Conservation (phyloP, 2,329 filamentous ascomycete species). For the Colletotrichum euphorbiae region DNA sequence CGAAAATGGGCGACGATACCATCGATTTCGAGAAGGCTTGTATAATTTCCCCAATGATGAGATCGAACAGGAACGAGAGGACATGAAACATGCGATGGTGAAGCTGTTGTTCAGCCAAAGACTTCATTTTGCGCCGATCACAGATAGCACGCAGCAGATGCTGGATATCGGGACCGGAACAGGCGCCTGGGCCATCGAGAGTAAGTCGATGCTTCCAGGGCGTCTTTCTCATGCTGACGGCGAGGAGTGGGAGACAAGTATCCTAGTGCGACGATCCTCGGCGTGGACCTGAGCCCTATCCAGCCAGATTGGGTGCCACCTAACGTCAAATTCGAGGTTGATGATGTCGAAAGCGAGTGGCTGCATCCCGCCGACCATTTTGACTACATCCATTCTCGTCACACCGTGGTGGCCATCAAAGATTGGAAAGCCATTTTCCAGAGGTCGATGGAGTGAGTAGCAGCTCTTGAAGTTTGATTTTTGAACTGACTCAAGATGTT, state of each 20-base stretch:
- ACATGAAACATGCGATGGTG: slow-evolving; percentile 67
- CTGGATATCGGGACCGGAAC: slow-evolving; percentile 71
- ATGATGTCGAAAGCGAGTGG: slow-evolving; percentile 69
- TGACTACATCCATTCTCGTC: slow-evolving; percentile 71
- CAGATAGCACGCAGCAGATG: slow-evolving; percentile 59
- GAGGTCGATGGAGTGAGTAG: slow-evolving; percentile 59
- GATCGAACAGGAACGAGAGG: slow-evolving; percentile 67
- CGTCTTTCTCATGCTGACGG: slow-evolving; percentile 20
- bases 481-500: neutral
- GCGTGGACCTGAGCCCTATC: slow-evolving; percentile 69
- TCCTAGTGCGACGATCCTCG: slow-evolving; percentile 52
- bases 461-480: neutral
- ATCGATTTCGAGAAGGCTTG: slow-evolving; percentile 63
- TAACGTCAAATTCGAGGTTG: slow-evolving; percentile 67
- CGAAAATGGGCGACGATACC: slow-evolving; percentile 71
- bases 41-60: slow-evolving; percentile 73
- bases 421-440: slow-evolving; percentile 65
- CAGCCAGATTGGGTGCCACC: slow-evolving; percentile 68
- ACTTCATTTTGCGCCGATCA: slow-evolving; percentile 65
- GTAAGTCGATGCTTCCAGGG: slow-evolving; percentile 44
- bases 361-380: slow-evolving; percentile 65
- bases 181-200: slow-evolving; percentile 70
- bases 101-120: slow-evolving; percentile 60
- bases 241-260: slow-evolving; percentile 52
- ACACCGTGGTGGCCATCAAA: slow-evolving; percentile 66